Base-by-base conservation (phyloP, 2,329 filamentous ascomycete genomes). In the Calycina herbarum region DNA sequence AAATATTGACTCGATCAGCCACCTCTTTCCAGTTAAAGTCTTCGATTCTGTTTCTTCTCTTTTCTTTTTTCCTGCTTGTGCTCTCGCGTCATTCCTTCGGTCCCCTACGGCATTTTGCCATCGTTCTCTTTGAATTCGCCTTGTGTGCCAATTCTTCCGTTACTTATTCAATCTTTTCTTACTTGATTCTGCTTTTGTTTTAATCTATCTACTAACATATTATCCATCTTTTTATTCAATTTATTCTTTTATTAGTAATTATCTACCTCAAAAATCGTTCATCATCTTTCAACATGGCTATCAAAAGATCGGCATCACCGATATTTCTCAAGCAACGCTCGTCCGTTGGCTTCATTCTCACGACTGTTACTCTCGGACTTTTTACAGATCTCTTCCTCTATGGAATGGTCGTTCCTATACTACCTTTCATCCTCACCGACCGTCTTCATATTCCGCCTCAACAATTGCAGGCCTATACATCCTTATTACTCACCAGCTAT, bases 361-460 rank as follows among this genome's bases (percentile, higher is more conserved):
- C 80, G 6, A 87, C 85, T 2, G 83, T 89, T 13, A 81, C 79
- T 3, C 75, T 85, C 24, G 83, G 82, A 56, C 79, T 85, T 1
- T 87, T 86, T 71, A 84, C 83, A 0, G 85, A 87, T 71, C 76
- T 87, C 13, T 87, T 87, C 72, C 79, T 88, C 1, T 88, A 87
- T 71, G 83, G 83, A 1, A 77, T 88, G 2, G 78, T 88, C 17
- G 84, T 87, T 0, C 85, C 86, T 0, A 81, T 87, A 8, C 75
- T 87, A 1, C 85, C 85, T 0, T 88, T 84, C 68, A 80, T 88
- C 76, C 80, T 88, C 1, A 73, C 79, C 58, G 80, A 84, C 63
- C 79, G 84, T 5, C 75, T 87, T 24, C 71, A 78, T 1, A 67
- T 86, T 7, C 82, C 83, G 0, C 72, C 81, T 6, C 71, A 79